phyloP scores from a whole-genome alignment of 202 grass and related monocot species.

The Miscanthus sacchariflorus region DNA sequence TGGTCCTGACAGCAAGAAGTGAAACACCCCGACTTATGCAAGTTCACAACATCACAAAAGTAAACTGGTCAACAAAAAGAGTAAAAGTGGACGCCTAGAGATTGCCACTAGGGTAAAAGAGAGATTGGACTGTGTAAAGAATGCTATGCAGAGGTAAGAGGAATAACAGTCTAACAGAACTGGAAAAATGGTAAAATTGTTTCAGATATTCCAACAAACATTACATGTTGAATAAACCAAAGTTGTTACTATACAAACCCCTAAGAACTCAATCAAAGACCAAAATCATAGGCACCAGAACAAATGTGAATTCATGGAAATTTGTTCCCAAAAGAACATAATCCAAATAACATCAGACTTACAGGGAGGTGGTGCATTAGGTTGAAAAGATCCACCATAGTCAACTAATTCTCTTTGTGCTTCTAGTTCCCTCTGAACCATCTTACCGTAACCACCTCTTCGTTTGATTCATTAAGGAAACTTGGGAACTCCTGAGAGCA shows the following conservation, averaged over 20 bases:
- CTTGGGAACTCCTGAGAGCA: background rate
- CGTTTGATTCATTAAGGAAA: slow-evolving; percentile 68
- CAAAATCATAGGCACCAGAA: background rate
- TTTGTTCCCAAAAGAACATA: background rate
- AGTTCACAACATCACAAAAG: slow-evolving; percentile 1
- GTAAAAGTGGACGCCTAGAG: background rate
- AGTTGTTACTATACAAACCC: background rate
- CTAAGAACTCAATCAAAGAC: background rate
- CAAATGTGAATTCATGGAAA: slow-evolving; percentile 16
- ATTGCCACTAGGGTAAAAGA: background rate
- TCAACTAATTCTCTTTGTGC: slow-evolving; percentile 94
- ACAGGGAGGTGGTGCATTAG: slow-evolving; percentile 59
- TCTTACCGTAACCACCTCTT: slow-evolving; percentile 97
- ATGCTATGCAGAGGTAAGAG: slow-evolving; percentile 2
- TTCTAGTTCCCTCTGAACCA: slow-evolving; percentile 97
- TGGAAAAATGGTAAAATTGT: background rate
- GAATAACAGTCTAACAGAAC: background rate
- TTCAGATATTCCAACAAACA: background rate
- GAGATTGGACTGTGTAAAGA: slow-evolving; percentile 1
- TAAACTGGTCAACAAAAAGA: background rate
- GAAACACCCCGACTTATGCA: background rate
- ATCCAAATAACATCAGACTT: slow-evolving; percentile 38
- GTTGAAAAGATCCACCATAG: slow-evolving; percentile 74
- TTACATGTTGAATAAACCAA: slow-evolving; percentile 9
- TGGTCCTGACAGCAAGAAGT: slow-evolving; percentile 8